Evolutionary conservation across 768 basidiomycete species (phyloP).

Genomic region (Epithele typhae): DNA sequence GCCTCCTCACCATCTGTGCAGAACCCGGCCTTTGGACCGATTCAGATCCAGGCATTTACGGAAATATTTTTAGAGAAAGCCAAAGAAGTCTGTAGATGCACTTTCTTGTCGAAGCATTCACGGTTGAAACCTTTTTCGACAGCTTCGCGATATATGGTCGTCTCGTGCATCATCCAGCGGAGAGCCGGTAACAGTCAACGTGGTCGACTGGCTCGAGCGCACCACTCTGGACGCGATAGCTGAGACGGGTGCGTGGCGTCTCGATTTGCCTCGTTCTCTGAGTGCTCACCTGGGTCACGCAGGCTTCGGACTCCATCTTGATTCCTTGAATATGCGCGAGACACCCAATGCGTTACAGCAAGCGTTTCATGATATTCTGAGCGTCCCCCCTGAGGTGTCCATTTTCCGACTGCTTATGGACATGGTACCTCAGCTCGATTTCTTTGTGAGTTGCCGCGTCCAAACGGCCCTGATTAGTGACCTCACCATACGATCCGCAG

Average conservation of each 20-base stretch:
- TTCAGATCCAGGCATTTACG: conserved; percentile 54
- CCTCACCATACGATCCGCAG: not conserved
- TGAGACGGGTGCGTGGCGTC: conserved; percentile 32
- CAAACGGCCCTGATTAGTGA: no score
- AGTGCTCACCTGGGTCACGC: not conserved
- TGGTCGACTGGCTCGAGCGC: conserved; percentile 28
- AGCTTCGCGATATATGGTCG: conserved; percentile 8
- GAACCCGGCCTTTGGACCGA: conserved; percentile 67
- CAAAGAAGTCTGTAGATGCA: conserved; percentile 34
- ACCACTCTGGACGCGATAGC: conserved; percentile 39
- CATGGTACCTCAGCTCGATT: conserved; percentile 16
- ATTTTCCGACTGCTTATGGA: not conserved
- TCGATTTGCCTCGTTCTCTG: not conserved
- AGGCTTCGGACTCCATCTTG: conserved; percentile 33
- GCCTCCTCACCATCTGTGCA: conserved; percentile 7
- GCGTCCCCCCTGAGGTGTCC: not conserved
- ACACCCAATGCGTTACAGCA: conserved; percentile 26
- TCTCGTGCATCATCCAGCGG: not conserved
- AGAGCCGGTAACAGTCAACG: conserved; percentile 22
- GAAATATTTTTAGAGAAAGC: conserved; percentile 55
- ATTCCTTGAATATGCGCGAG: conserved; percentile 24
- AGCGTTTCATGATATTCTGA: conserved; percentile 25
- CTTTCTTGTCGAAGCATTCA: no score
- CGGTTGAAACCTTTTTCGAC: not conserved
- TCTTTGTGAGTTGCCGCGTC: conserved; percentile 11